Evolutionary conservation across 164 flowering plant species (phyloP).

Genomic region (Nymphaea thermarum): DNA sequence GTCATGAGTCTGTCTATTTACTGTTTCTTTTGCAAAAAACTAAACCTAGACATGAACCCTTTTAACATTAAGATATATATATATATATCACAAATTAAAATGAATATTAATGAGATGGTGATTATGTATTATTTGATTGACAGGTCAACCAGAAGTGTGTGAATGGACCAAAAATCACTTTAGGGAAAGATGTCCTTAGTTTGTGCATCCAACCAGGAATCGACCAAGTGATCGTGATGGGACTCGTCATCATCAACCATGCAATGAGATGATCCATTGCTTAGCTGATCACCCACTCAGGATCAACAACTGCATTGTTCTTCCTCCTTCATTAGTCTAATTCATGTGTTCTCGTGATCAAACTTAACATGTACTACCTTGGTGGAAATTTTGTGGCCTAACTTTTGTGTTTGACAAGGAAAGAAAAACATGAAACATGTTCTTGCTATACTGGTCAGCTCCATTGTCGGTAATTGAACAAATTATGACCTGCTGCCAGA

Average conservation of each 20-base stretch:
- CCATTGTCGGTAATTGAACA: no score
- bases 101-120: no score
- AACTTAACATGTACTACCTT: not conserved
- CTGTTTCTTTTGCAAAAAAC: no score
- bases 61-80: no score
- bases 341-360: no score
- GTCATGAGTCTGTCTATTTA: no score
- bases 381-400: not conserved
- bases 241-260: conserved; percentile 15
- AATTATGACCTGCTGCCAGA: no score
- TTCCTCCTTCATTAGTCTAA: no score
- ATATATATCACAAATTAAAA: no score
- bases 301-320: no score
- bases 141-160: conserved; percentile 12
- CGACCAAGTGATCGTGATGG: conserved; percentile 14
- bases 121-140: not conserved
- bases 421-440: not conserved
- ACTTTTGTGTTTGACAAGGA: not conserved
- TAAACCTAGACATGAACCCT: no score
- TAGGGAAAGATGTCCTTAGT: conserved; percentile 13
- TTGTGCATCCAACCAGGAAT: conserved; percentile 10
- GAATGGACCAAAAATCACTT: not conserved
- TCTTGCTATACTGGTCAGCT: no score
- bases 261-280: conserved; percentile 7
- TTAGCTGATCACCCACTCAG: not conserved